Evolutionary conservation across 257 asterid genomes (phyloP).

Genomic region (Solanum tarapatanum): DNA sequence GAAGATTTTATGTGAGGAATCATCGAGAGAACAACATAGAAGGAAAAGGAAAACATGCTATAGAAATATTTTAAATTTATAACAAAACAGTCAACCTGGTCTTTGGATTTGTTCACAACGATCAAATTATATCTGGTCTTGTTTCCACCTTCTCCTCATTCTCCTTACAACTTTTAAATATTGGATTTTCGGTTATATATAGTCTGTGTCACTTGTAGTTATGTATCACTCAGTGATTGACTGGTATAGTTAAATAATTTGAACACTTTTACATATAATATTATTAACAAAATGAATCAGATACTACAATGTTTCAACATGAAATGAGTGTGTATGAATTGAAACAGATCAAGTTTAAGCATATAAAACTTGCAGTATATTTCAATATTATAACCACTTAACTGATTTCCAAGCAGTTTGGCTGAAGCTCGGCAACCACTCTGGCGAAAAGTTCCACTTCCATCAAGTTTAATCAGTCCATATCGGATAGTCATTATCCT

Average conservation of each 20-base stretch:
- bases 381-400: background rate
- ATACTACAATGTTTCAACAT: background rate
- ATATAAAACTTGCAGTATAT: background rate
- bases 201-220: background rate
- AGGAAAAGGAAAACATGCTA: background rate
- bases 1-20: background rate
- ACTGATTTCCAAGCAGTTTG: conserved; percentile 24
- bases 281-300: background rate
- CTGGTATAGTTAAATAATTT: background rate
- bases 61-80: no score
- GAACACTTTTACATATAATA: background rate
- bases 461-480: conserved; percentile 67
- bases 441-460: conserved; percentile 71
- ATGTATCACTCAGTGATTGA: background rate
- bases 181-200: background rate
- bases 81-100: background rate
- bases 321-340: background rate
- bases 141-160: background rate
- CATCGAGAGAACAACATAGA: background rate
- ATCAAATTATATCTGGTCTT: background rate
- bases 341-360: background rate
- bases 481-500: conserved; percentile 68
- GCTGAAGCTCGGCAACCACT: conserved; percentile 87
- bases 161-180: background rate
- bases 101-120: background rate